These are phyloP conservation scores for Xylaria bambusicola DNA, from an alignment of 495 filamentous ascomycete genomes.

Conservation along the genomic window DNA sequence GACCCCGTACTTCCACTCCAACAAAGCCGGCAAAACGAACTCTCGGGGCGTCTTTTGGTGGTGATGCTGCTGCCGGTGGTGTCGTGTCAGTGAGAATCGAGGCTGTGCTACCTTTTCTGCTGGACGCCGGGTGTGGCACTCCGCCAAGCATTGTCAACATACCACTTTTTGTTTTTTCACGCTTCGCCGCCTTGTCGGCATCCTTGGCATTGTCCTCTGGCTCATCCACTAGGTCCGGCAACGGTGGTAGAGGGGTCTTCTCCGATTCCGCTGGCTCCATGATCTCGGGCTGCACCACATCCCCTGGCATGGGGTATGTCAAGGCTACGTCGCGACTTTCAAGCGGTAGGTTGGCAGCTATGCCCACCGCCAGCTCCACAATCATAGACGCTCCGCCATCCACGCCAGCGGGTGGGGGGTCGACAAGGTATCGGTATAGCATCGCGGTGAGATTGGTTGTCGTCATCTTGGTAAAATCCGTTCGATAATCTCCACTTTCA, in stretches of 20 bases:
- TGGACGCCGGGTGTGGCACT: slow-evolving; percentile 33
- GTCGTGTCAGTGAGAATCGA: slow-evolving; percentile 36
- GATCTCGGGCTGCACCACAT: slow-evolving; percentile 60
- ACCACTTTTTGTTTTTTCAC: slow-evolving; percentile 39
- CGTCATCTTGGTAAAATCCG: slow-evolving; percentile 65
- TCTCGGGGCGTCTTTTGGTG: slow-evolving; percentile 48
- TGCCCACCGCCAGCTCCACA: slow-evolving; percentile 85
- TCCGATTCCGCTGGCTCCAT: slow-evolving; percentile 96
- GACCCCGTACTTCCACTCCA: slow-evolving; percentile 78
- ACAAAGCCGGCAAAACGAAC: slow-evolving; percentile 86
- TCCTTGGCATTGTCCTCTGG: slow-evolving; percentile 48
- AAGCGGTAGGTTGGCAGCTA: slow-evolving; percentile 81
- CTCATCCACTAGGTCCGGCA: slow-evolving; percentile 57
- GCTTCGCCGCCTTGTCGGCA: slow-evolving; percentile 45
- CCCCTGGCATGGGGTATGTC: slow-evolving; percentile 77
- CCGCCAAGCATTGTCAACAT: slow-evolving; percentile 35
- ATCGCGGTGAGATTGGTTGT: slow-evolving; percentile 70
- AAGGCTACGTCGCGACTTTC: slow-evolving; percentile 91
- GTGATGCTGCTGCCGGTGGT: slow-evolving; percentile 43
- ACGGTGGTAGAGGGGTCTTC: slow-evolving; percentile 65
- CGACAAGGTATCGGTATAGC: slow-evolving; percentile 69
- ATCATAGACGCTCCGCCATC: slow-evolving; percentile 86
- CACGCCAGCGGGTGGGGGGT: slow-evolving; percentile 74
- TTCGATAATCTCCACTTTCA: slow-evolving; percentile 62
- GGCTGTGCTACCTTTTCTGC: slow-evolving; percentile 42